phyloP scores from a whole-genome alignment of 352 stramenopile genomes.

The Phytophthora fragariaefolia region DNA sequence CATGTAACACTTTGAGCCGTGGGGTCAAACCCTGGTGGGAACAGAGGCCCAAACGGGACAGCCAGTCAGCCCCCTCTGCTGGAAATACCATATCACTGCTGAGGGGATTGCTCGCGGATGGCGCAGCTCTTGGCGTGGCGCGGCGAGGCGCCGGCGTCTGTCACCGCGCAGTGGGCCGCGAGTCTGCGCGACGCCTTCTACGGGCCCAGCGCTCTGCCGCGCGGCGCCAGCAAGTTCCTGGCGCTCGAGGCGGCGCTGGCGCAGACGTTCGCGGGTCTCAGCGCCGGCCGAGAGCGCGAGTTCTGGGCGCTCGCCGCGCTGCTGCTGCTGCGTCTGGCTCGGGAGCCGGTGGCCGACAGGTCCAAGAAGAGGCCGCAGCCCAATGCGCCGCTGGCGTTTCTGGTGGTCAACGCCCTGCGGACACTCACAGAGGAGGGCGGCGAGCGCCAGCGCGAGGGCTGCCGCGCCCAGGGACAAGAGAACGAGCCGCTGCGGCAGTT shows the following conservation, averaged over 20 bases:
- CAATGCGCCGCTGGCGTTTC: slow-evolving; percentile 60
- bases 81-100: too few relatives aligned
- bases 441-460: neutral
- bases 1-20: too few relatives aligned
- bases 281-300: neutral
- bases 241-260: slow-evolving; percentile 52
- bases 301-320: slow-evolving; percentile 52
- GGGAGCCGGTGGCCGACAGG: slow-evolving; percentile 23
- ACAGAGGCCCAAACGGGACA: too few relatives aligned
- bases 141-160: neutral
- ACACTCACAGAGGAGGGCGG: slow-evolving; percentile 34
- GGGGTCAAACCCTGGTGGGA: too few relatives aligned
- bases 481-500: slow-evolving; percentile 42
- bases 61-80: too few relatives aligned
- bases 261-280: slow-evolving; percentile 36
- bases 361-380: slow-evolving; percentile 48
- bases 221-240: slow-evolving; percentile 57
- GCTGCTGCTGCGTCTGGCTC: slow-evolving; percentile 48
- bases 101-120: too few relatives aligned
- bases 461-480: slow-evolving; percentile 22
- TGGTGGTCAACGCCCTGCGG: slow-evolving; percentile 61
- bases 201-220: neutral
- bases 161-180: slow-evolving; percentile 30
- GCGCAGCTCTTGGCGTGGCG: neutral
- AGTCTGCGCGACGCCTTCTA: slow-evolving; percentile 48